Base-by-base conservation (phyloP, 2,329 filamentous ascomycete species). In the Colletotrichum tamarilloi region DNA sequence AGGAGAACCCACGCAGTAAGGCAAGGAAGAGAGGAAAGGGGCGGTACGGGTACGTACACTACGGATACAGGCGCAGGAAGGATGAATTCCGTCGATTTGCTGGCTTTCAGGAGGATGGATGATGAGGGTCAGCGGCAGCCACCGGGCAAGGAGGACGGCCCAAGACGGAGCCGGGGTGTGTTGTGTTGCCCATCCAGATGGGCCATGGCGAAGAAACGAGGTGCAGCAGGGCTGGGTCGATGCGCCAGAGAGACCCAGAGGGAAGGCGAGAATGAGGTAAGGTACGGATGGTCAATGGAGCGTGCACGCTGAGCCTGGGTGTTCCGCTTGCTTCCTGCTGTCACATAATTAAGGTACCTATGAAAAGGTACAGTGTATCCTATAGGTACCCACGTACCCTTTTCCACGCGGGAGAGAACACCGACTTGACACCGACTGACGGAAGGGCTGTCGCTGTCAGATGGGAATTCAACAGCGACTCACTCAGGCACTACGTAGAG, bases 111-210 rank as follows among this genome's bases (percentile, higher is more conserved):
- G 19, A 49, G 42, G 42, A 49, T 49, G 68, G 65, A 68, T 46
- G 64, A 58, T 57, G 65, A 68, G 65, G 65, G 67, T 66, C 56
- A 73, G 70, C 56, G 67, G 56, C 67, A 69, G 60, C 60, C 70
- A 60, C 60, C 70, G 62, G 30, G 58, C 59, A 62, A 65, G 67
- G 70, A 65, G n/a, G 59, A 49, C 60, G 60, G 60, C 59, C 67
- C 67, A 65, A 62, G 65, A 70, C 66, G 60, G 67, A 56, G 56
- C 59, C 67, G 26, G 46, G 67, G 55, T 42, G 68, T 28, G 11
- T 42, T 28, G 19, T 42, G 5, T 42, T 42, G 38, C 38, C 35
- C 38, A 19, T 42, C 16, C 38, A 42, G 14, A 42, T 42, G 38
- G 38, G 30, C 24, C 59, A 68, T 28, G 69, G 58, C 69, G 42